These are phyloP conservation scores for Diaporthe vaccinii DNA, from an alignment of 2,329 filamentous ascomycete genomes.

Conservation along the genomic window DNA sequence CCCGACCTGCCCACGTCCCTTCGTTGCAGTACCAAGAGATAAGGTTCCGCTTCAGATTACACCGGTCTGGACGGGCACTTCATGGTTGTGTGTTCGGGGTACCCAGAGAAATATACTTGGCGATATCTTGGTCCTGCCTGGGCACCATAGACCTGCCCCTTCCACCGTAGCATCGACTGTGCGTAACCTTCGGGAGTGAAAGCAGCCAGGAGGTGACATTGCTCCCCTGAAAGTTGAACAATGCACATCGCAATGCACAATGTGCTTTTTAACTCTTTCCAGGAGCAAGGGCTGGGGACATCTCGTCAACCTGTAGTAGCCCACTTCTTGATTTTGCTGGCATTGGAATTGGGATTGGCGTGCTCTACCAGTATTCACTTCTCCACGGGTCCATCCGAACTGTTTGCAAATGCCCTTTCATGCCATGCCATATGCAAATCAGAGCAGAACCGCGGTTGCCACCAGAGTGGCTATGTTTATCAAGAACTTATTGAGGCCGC, in stretches of 20 bases:
- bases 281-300: background rate
- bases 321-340: background rate
- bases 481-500: background rate
- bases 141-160: conserved; percentile 16
- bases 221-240: background rate
- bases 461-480: background rate
- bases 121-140: conserved; percentile 8
- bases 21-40: conserved; percentile 21
- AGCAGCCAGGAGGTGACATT: background rate
- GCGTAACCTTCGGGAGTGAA: background rate
- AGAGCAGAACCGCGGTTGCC: background rate
- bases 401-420: background rate
- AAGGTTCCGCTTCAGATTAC: background rate
- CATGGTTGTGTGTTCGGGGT: background rate
- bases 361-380: background rate
- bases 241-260: no score
- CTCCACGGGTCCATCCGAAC: background rate
- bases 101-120: background rate
- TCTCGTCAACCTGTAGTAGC: background rate
- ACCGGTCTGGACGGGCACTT: background rate
- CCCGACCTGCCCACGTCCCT: background rate
- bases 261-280: background rate
- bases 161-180: background rate
- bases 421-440: background rate
- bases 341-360: background rate